These are phyloP conservation scores for Beta lomatogona DNA, from an alignment of 179 eudicot genomes.

Conservation along the genomic window DNA sequence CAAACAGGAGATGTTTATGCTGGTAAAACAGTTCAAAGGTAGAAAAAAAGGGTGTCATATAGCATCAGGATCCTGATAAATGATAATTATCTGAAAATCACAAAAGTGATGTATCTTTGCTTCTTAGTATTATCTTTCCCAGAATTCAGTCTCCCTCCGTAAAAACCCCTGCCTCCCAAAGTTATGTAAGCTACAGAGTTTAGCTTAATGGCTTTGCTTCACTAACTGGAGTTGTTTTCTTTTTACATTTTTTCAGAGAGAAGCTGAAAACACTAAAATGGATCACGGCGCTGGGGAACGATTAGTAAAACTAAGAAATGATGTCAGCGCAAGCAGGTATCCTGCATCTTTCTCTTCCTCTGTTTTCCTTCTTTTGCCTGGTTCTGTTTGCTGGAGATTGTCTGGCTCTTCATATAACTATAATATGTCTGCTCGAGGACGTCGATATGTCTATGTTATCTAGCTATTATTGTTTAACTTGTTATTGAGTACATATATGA, in stretches of 20 bases:
- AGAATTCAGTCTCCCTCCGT: background rate
- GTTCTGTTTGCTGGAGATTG: background rate
- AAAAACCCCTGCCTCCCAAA: background rate
- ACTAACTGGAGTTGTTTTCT: conserved; percentile 14
- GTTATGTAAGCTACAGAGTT: background rate
- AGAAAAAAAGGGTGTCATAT: background rate
- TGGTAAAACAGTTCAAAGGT: no score
- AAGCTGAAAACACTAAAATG: conserved; percentile 50
- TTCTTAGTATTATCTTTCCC: background rate
- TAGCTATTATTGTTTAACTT: no score
- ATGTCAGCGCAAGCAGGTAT: conserved; percentile 71
- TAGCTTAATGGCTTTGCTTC: conserved; percentile 9
- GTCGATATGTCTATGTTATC: no score
- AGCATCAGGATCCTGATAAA: background rate
- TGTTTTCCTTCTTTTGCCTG: conserved; percentile 3
- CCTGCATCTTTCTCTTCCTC: conserved; percentile 9
- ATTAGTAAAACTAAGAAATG: conserved; percentile 44
- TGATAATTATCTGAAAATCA: background rate
- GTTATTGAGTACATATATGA: no score
- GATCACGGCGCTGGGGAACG: conserved; percentile 43
- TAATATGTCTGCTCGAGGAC: no score
- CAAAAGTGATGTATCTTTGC: no score
- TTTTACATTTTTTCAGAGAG: conserved; percentile 49
- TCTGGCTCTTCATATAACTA: background rate
- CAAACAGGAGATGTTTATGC: background rate